Conservation (phyloP, 257 asterid species). For the Ilex asprella region DNA sequence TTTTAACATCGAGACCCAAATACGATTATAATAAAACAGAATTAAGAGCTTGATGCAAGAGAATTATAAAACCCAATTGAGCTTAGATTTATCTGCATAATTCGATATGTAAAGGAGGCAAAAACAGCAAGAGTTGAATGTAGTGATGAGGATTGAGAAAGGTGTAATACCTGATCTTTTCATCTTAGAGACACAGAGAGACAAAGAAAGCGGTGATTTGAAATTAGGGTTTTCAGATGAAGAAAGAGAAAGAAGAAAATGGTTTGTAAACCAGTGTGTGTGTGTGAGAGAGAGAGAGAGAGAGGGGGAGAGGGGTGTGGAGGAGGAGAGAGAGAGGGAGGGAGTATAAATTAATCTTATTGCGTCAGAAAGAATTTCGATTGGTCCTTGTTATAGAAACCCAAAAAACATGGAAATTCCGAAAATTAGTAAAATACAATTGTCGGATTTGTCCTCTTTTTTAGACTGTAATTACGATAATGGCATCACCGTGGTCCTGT, state of each 20-base stretch:
- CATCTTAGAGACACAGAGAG: conserved; percentile 22
- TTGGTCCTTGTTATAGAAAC: conserved; percentile 22
- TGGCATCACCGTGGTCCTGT: too few species aligned
- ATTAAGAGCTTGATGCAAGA: conserved; percentile 20
- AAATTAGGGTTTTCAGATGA: conserved; percentile 54
- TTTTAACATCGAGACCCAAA: not conserved
- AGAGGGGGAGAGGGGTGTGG: conserved; percentile 14
- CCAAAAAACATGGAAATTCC: conserved; percentile 9
- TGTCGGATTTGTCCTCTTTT: not conserved
- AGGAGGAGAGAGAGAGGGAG: not conserved
- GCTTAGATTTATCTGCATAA: conserved; percentile 6
- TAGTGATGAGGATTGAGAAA: conserved; percentile 16
- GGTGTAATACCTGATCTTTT: conserved; percentile 35
- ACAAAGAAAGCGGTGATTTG: conserved; percentile 9
- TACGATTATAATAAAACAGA: conserved; percentile 11
- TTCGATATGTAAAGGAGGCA: conserved; percentile 5
- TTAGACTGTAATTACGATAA: too few species aligned
- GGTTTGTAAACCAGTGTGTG: conserved; percentile 18
- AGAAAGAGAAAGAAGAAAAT: conserved; percentile 19
- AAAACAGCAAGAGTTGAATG: conserved; percentile 8
- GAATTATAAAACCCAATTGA: conserved; percentile 30
- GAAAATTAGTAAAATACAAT: not conserved
- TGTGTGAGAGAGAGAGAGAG: conserved; percentile 11
- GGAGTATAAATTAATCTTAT: conserved; percentile 11
- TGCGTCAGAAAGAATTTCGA: conserved; percentile 14